These are phyloP conservation scores for Aspergillus candidus DNA, from an alignment of 2,329 filamentous ascomycete species.

Conservation along the genomic window DNA sequence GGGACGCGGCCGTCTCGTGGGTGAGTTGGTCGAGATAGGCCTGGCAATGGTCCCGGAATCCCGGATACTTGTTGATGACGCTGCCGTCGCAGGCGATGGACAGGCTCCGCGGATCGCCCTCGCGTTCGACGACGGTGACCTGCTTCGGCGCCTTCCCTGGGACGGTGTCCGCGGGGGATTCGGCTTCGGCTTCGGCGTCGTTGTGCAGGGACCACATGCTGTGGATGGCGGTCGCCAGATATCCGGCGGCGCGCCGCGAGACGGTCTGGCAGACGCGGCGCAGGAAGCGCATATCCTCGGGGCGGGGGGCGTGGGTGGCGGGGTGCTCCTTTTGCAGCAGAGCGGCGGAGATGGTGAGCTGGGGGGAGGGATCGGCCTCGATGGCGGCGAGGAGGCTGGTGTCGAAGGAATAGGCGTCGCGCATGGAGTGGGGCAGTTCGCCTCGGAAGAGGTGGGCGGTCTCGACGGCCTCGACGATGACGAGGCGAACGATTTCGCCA, in stretches of 20 bases:
- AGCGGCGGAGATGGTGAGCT: constrained; percentile 34
- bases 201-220: constrained; percentile 55
- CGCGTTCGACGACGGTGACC: constrained; percentile 30
- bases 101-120: constrained; percentile 27
- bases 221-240: constrained; percentile 58
- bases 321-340: constrained; percentile 49
- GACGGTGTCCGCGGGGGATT: constrained; percentile 14
- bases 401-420: constrained; percentile 54
- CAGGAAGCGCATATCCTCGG: constrained; percentile 51
- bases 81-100: constrained; percentile 49
- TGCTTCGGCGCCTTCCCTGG: constrained; percentile 25
- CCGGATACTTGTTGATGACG: constrained; percentile 48
- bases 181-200: constrained; percentile 33
- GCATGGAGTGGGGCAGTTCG: constrained; percentile 49
- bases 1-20: constrained; percentile 18
- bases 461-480: constrained; percentile 55
- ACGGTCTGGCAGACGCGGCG: constrained; percentile 49
- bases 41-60: constrained; percentile 42
- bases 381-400: constrained; percentile 54
- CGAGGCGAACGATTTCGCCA: constrained; percentile 57
- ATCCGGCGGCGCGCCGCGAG: constrained; percentile 54
- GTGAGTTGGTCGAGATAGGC: constrained; percentile 38
- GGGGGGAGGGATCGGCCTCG: constrained; percentile 42
- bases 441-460: constrained; percentile 53
- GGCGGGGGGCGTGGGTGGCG: constrained; percentile 40